Base-by-base conservation (phyloP, 192 early-diverging fungal genomes). In the Helicostylum pulchrum region DNA sequence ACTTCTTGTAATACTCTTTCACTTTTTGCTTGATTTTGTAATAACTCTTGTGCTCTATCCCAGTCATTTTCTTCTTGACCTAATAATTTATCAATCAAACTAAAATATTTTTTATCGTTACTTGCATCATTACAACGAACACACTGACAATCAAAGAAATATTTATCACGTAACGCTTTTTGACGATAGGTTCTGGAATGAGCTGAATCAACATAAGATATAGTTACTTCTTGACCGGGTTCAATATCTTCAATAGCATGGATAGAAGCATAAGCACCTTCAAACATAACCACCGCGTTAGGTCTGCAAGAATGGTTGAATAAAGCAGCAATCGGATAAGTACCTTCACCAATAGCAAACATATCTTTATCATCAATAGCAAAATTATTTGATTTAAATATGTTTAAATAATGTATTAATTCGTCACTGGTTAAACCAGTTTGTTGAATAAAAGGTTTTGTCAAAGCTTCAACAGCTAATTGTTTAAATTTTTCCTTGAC, bases 231-330 rank as follows among this genome's bases (percentile, higher is more conserved):
- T 32, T 84, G 72, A 0, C 78, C 85, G 0, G 65, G 8, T 6
- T 62, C 63, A 30, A 90, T 78, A 61, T 83, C 74, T 47, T 83
- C 76, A n/a, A 88, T 74, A 0, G 83, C 75, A 31, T 64, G 73
- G n/a, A 89, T 68, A 4, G 77, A 53, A 62, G 85, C 77, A 19
- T 66, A 36, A 17, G 71, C 72, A 0, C 79, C 81, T 53, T 80
- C 77, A 60, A 84, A 90, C 65, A 84, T 78, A 2, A 82, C 79
- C 17, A 85, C 71, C 20, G 82, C 80, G 62, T 88, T 88, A n/a
- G 88, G 87, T 30, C 68, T 61, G 62, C 88, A 90, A 2, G 87
- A 88, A 62, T 90, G 87, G 62, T 90, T 90, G 62, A 90, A 73
- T 11, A 90, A 63, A 10, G 87, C 73, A 0, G 81, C 88, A 0